Conservation (phyloP, 768 basidiomycete genomes). For the Mycena maculata region DNA sequence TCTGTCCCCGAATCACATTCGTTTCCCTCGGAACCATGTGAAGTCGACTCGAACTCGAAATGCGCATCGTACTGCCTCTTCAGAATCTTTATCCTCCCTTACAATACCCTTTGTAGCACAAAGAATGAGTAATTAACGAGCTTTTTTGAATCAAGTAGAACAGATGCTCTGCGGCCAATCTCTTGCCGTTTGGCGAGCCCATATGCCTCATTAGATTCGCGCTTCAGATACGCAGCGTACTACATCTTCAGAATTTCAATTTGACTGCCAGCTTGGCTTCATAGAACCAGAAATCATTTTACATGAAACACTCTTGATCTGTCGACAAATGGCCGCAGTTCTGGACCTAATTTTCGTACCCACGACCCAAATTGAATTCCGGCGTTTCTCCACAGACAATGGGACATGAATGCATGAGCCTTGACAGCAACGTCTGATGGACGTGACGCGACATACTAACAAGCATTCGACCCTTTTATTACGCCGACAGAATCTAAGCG, state of each 20-base stretch:
- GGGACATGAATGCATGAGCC: too few relatives aligned
- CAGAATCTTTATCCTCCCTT: constrained; percentile 7
- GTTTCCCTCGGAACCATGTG: constrained; percentile 5
- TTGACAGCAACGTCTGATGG: too few relatives aligned
- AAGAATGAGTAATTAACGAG: constrained; percentile 10
- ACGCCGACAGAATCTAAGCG: too few relatives aligned
- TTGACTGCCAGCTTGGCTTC: constrained; percentile 5
- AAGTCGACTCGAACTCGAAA: constrained; percentile 12
- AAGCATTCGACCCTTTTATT: too few relatives aligned
- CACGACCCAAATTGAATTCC: too few relatives aligned
- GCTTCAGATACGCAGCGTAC: background rate
- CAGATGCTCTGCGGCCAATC: background rate
- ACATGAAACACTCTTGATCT: too few relatives aligned
- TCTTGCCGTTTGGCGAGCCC: background rate
- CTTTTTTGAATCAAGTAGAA: constrained; percentile 2
- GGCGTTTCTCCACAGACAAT: too few relatives aligned
- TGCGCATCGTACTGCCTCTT: constrained; percentile 12
- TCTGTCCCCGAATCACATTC: constrained; percentile 6
- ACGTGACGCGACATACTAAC: too few relatives aligned
- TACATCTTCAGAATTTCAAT: constrained; percentile 14
- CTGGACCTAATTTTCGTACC: too few relatives aligned
- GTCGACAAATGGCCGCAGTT: too few relatives aligned
- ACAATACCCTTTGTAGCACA: constrained; percentile 6
- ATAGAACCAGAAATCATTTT: background rate
- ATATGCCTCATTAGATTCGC: background rate